Evolutionary conservation across 2,329 filamentous ascomycete genomes (phyloP).

Genomic region (Aureobasidium melanogenum): DNA sequence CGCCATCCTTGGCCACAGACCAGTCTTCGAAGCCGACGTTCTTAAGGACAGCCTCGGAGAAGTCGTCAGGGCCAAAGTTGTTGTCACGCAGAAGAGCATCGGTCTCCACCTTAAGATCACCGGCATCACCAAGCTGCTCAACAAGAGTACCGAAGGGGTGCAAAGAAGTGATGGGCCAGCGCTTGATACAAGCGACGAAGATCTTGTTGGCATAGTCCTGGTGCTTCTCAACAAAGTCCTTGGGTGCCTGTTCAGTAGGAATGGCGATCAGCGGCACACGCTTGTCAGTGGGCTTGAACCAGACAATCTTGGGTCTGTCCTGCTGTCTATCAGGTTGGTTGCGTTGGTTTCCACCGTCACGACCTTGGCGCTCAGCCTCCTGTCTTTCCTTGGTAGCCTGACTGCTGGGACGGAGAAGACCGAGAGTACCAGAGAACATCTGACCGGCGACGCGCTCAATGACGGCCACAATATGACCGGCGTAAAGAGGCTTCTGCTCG

Average conservation of each 20-base stretch:
- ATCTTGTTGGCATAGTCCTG: slow-evolving; percentile 96
- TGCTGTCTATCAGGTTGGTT: slow-evolving; percentile 74
- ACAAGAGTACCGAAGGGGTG: slow-evolving; percentile 97
- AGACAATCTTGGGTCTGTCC: slow-evolving; percentile 99
- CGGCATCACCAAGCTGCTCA: slow-evolving; percentile 94
- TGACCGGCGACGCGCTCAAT: slow-evolving; percentile 95
- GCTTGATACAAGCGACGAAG: slow-evolving; percentile 97
- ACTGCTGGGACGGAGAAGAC: slow-evolving; percentile 87
- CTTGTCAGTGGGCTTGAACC: slow-evolving; percentile 99
- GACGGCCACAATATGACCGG: slow-evolving; percentile 93
- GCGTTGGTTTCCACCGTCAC: slow-evolving; percentile 67
- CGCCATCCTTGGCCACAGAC: slow-evolving; percentile 76
- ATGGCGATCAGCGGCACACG: slow-evolving; percentile 96
- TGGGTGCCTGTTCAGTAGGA: slow-evolving; percentile 92
- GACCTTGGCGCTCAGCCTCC: slow-evolving; percentile 86
- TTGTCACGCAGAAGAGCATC: slow-evolving; percentile 95
- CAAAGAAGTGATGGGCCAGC: slow-evolving; percentile 98
- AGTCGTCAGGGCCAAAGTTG: slow-evolving; percentile 96
- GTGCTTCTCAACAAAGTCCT: slow-evolving; percentile 97
- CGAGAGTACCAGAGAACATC: slow-evolving; percentile 95
- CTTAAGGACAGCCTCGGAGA: slow-evolving; percentile 89
- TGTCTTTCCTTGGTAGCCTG: slow-evolving; percentile 99
- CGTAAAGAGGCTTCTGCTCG: slow-evolving; percentile 94
- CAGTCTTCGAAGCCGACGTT: slow-evolving; percentile 89
- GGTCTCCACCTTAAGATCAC: slow-evolving; percentile 93